These are phyloP conservation scores for Basidioascus undulatus DNA, from an alignment of 768 basidiomycete genomes.

Conservation along the genomic window DNA sequence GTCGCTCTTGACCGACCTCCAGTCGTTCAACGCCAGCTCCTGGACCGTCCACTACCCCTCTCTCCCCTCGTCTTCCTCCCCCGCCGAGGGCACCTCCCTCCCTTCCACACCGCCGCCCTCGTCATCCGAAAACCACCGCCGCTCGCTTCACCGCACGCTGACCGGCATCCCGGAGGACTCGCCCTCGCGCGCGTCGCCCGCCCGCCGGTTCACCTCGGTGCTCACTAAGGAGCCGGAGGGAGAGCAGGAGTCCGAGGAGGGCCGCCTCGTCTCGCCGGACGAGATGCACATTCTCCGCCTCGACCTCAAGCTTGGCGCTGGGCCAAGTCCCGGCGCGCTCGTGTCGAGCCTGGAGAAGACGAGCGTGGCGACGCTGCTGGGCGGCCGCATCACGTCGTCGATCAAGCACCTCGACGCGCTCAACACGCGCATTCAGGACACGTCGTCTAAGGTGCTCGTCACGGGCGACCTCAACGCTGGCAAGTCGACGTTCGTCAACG, in stretches of 20 bases:
- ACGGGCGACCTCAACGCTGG: conserved; percentile 96
- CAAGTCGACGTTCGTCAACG: conserved; percentile 95
- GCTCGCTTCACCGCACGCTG: conserved; percentile 35
- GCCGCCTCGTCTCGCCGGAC: conserved; percentile 22
- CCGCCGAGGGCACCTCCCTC: conserved; percentile 11
- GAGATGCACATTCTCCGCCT: conserved; percentile 76
- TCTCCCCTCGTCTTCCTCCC: conserved; percentile 19
- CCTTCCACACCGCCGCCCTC: conserved; percentile 24
- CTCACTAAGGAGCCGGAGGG: conserved; percentile 11
- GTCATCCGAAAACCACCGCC: conserved; percentile 41
- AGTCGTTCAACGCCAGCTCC: conserved; percentile 55
- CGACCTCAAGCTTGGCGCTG: conserved; percentile 79
- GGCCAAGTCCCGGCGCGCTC: conserved; percentile 45
- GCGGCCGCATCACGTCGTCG: conserved; percentile 52
- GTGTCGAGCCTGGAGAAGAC: conserved; percentile 79
- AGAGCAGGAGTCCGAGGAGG: conserved; percentile 16
- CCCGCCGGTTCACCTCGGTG: conserved; percentile 5
- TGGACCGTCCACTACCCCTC: conserved; percentile 81
- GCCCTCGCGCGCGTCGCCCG: conserved; percentile 11
- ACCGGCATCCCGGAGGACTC: conserved; percentile 19
- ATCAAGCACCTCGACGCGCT: conserved; percentile 62
- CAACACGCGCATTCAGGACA: conserved; percentile 65
- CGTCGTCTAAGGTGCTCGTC: conserved; percentile 82
- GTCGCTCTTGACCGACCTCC: conserved; percentile 40
- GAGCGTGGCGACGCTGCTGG: conserved; percentile 75